Percentiles rank a stretch among this genome's conserved stretches.
Evolutionary conservation across 2,329 filamentous ascomycete species (phyloP).

Genomic region (Coniochaeta pulveracea): DNA sequence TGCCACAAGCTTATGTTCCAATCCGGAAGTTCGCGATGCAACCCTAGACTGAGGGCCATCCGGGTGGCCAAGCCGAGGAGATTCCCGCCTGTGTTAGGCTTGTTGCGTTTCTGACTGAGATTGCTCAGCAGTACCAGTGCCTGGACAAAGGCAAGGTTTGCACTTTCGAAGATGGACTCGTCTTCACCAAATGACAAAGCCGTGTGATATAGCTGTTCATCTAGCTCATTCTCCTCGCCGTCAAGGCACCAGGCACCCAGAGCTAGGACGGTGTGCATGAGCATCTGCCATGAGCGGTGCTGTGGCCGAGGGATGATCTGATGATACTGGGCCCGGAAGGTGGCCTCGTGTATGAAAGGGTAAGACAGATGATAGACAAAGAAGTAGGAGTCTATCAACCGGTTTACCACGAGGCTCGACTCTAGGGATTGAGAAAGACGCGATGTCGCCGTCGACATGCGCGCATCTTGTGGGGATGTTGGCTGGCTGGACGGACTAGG

Average conservation of each 20-base stretch:
- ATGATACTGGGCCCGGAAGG: constrained; percentile 19
- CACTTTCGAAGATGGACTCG: constrained; percentile 19
- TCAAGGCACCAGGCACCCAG: constrained; percentile 23
- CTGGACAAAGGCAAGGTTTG: constrained; percentile 20
- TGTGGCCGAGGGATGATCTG: constrained; percentile 20
- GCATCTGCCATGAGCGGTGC: constrained; percentile 20
- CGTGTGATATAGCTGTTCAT: constrained; percentile 18
- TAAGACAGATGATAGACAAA: constrained; percentile 30
- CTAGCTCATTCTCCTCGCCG: constrained; percentile 14
- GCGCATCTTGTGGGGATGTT: no score
- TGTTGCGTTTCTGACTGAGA: constrained; percentile 32
- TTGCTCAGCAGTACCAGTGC: constrained; percentile 19
- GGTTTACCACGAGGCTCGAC: constrained; percentile 14
- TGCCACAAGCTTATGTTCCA: constrained; percentile 19
- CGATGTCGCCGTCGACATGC: constrained; percentile 8
- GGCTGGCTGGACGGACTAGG: no score
- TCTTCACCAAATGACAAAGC: constrained; percentile 16
- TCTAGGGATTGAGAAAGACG: constrained; percentile 12
- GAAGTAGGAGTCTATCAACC: constrained; percentile 27
- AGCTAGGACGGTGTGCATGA: constrained; percentile 25
- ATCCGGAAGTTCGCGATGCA: constrained; percentile 30
- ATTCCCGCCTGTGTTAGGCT: constrained; percentile 39
- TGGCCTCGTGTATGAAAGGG: constrained; percentile 32
- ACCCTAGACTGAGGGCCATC: constrained; percentile 35
- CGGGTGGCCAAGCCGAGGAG: constrained; percentile 33